Conservation (phyloP, 2,329 filamentous ascomycete species). For the Claviceps citrina region DNA sequence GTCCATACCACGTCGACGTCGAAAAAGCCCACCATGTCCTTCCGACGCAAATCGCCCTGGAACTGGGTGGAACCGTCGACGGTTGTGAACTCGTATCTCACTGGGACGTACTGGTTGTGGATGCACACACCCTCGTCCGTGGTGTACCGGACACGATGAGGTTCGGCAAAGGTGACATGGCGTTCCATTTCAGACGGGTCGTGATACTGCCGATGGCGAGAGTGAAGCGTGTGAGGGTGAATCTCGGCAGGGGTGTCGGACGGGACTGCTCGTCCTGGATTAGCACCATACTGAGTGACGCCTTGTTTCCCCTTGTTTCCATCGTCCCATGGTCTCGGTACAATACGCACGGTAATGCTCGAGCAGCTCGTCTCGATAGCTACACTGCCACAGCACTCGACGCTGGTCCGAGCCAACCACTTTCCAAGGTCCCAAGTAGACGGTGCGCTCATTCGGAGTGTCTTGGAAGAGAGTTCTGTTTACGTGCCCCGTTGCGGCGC, state of each 20-base stretch:
- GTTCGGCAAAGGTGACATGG: slow-evolving; percentile 30
- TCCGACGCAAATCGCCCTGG: slow-evolving; percentile 32
- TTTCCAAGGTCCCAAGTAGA: slow-evolving; percentile 40
- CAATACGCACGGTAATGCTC: slow-evolving; percentile 30
- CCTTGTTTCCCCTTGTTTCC: no score
- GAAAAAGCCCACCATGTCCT: slow-evolving; percentile 34
- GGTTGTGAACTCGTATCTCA: slow-evolving; percentile 36
- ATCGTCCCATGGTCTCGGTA: no score
- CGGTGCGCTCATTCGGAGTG: slow-evolving; percentile 31
- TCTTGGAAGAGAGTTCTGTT: slow-evolving; percentile 34
- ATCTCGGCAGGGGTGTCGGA: slow-evolving; percentile 28
- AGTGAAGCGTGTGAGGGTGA: slow-evolving; percentile 34
- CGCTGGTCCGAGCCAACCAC: slow-evolving; percentile 31
- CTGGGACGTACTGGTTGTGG: slow-evolving; percentile 32
- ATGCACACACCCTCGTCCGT: slow-evolving; percentile 30
- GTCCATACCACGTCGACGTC: slow-evolving; percentile 39
- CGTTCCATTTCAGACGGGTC: slow-evolving; percentile 35
- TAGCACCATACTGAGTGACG: not conserved
- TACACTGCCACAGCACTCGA: slow-evolving; percentile 37
- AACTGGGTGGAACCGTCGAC: slow-evolving; percentile 32
- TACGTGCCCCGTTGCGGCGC: slow-evolving; percentile 2
- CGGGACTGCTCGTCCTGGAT: slow-evolving; percentile 21
- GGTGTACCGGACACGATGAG: slow-evolving; percentile 33
- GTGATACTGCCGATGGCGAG: slow-evolving; percentile 34
- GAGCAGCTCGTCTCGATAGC: slow-evolving; percentile 34